Conservation (phyloP, 2,329 filamentous ascomycete genomes). For the Microascus cirrosus region DNA sequence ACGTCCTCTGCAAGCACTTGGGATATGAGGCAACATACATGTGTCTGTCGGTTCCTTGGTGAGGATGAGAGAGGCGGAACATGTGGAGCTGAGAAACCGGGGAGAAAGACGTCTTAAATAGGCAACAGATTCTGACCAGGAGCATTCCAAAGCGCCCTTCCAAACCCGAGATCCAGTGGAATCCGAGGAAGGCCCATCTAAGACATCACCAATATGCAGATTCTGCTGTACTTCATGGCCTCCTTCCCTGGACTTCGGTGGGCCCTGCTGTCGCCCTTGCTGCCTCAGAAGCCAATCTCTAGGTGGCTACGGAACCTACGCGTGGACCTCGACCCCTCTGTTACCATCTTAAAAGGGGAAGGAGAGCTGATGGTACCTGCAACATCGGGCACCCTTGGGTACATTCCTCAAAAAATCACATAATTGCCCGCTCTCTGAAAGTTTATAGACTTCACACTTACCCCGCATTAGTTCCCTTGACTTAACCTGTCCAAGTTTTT, state of each 20-base stretch:
- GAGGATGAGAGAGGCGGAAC: not conserved
- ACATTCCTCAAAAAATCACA: not conserved
- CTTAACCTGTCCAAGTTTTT: no score
- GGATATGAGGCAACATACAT: not conserved
- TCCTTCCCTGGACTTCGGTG: not conserved
- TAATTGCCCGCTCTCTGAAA: not conserved
- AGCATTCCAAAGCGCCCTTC: not conserved
- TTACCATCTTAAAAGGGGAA: not conserved
- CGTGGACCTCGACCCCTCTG: not conserved
- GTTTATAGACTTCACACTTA: not conserved
- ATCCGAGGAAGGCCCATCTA: not conserved
- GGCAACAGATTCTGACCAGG: not conserved
- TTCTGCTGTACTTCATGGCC: not conserved
- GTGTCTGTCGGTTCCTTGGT: not conserved
- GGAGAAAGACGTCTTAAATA: not conserved
- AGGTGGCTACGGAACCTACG: not conserved
- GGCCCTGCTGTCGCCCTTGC: not conserved
- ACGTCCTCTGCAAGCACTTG: not conserved
- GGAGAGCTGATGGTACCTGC: not conserved
- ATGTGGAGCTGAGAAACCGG: not conserved
- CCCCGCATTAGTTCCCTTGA: no score
- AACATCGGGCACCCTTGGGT: not conserved
- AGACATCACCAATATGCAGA: not conserved
- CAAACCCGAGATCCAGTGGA: not conserved
- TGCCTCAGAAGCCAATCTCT: not conserved